Conservation (phyloP, 2,329 filamentous ascomycete genomes). For the Xylariaceae sp. region DNA sequence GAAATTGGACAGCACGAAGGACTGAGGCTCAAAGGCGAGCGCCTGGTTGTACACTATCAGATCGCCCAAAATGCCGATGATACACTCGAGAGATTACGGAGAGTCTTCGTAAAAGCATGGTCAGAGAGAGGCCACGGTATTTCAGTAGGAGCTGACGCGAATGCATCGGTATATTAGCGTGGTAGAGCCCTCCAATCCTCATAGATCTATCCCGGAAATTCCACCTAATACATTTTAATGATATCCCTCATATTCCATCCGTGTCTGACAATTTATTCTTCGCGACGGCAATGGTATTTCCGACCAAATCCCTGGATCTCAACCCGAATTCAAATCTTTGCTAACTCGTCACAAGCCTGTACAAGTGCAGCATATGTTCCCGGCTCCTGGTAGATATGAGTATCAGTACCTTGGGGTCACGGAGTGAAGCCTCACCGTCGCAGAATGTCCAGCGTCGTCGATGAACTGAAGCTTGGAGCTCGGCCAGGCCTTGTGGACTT, state of each 20-base stretch:
- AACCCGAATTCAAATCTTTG: constrained; percentile 6
- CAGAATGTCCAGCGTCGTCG: constrained; percentile 12
- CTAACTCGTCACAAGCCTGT: constrained; percentile 15
- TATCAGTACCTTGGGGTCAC: background rate
- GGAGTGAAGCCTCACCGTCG: constrained; percentile 2
- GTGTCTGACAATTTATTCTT: too few relatives aligned
- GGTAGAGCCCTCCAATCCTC: too few relatives aligned
- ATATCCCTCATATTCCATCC: too few relatives aligned
- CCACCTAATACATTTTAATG: too few relatives aligned
- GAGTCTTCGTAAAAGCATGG: background rate
- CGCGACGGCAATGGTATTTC: too few relatives aligned
- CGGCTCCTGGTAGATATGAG: constrained; percentile 10
- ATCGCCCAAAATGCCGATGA: constrained; percentile 22
- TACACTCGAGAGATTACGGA: background rate
- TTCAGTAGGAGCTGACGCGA: background rate
- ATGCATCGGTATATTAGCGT: background rate
- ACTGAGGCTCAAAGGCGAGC: constrained; percentile 50
- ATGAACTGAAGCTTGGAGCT: constrained; percentile 14
- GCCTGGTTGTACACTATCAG: constrained; percentile 66
- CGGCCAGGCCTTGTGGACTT: constrained; percentile 16
- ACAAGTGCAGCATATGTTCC: constrained; percentile 11
- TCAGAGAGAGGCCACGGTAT: background rate
- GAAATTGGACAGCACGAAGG: constrained; percentile 53
- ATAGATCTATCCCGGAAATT: too few relatives aligned
- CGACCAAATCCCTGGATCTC: too few relatives aligned